Evolutionary conservation across 176 grass and related monocot species (phyloP), one percentile per base, ranked within the genome.

Genomic region (Triticum monococcum): DNA sequence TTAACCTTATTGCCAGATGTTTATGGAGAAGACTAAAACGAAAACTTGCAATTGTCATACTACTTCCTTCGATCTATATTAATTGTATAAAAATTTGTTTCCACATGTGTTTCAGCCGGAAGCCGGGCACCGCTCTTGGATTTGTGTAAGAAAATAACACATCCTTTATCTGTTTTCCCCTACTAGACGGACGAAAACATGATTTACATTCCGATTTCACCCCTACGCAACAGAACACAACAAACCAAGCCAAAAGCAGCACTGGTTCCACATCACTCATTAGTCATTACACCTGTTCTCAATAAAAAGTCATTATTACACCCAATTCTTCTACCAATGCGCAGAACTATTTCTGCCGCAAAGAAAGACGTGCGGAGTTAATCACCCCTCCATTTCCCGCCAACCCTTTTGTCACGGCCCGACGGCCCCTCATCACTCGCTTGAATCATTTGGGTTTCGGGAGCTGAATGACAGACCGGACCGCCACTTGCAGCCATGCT

Each of bases 401-500:
- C 54, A 59, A 22, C 54, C 18, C 18, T 22, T 59, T 59, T 59
- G 54, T 59, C 54, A 22, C 0, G 17, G 17, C 54, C 7, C 54
- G 54, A 22, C 2, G 54, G 18, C 54, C 54, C 22, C 18, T 59
- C 54, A 59, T 37, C 10, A 30, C 18, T 10, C 32, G 13, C 23
- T 7, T 22, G 26, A 83, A 87, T 79, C 65, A 87, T 87, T 83
- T 28, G 63, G 38, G 79, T 87, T 87, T 22, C 6, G 54, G 69
- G 38, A 86, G 61, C 59, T 40, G 72, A 64, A 28, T 18, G 81
- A 80, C 81, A 87, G 16, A 46, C 60, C 84, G 36, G 43, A 67
- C 67, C 33, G 30, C 81, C 81, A 81, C 61, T 69, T 84, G 85
- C 85, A 80, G 35, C 72, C 59, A 70, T 56, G 73, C 83, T 40